Base-by-base conservation (phyloP, 768 basidiomycete species). In the Psilocybe azurescens region DNA sequence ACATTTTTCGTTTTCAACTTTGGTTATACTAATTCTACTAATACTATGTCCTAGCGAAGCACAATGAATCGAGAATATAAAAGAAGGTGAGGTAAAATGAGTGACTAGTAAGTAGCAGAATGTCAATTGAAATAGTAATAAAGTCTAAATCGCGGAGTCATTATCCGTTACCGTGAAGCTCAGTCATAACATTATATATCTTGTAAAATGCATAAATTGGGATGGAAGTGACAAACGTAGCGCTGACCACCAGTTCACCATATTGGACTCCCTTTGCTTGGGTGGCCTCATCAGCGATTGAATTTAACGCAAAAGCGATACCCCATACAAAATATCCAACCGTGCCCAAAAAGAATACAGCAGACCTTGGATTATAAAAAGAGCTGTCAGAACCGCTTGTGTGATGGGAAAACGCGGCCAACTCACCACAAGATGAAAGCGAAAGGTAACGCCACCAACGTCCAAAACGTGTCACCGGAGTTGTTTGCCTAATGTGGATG, bases 401-500 rank as follows among this genome's bases (percentile, higher is more conserved):
- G 24, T 24, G 24, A 24, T 24, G 24, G 24, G 24, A 24, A 24
- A 24, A 24, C 24, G 24, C 24, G 24, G 24, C 24, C 24, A 24
- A 3, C 59, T 54, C 33, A 60, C 59, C 59, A 60, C n/a, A 55
- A 47, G 13, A 60, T 24, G 53, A 60, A 60, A 9, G 59, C 29
- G 33, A 54, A 18, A 3, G 60, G 60, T 18, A 61, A 49, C 16
- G 60, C 33, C 0, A 61, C 60, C 54, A 61, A 24, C 7, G 14
- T 61, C 54, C 54, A 56, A 18, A 61, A 56, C 38, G 50, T 39
- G 14, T n/a, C 48, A 6, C 24, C 44, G 14, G 53, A 10, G 10
- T 16, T 13, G 24, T 38, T 13, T 50, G 60, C 60, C 48, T 55
- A 47, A 56, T 46, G 1, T 2, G 30, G 29, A 52, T 28, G 11